phyloP scores from a whole-genome alignment of 768 basidiomycete species.

The Royoungia palumana region DNA sequence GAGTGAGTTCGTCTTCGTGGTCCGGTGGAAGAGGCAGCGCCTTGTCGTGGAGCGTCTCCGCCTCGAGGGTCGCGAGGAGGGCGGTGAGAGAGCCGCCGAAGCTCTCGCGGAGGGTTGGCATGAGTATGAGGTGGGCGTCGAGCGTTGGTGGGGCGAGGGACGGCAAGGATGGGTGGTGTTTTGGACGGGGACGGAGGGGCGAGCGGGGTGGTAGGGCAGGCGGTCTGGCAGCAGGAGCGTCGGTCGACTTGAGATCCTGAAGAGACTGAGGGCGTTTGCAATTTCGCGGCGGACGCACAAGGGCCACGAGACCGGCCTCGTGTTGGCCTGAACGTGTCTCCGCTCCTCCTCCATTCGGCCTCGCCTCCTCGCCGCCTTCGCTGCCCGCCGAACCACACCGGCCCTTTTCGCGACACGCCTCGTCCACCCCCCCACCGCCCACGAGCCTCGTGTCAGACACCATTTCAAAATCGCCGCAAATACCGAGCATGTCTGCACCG shows the following conservation, averaged over 20 bases:
- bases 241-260: slow-evolving; percentile 22
- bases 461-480: slow-evolving; percentile 23
- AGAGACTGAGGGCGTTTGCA: slow-evolving; percentile 34
- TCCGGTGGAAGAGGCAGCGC: slow-evolving; percentile 29
- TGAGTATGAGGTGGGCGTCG: slow-evolving; percentile 19
- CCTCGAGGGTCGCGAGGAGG: slow-evolving; percentile 30
- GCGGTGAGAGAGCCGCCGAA: slow-evolving; percentile 32
- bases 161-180: not conserved
- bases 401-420: slow-evolving; percentile 19
- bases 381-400: slow-evolving; percentile 14
- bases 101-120: slow-evolving; percentile 30
- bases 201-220: slow-evolving; percentile 31
- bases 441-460: slow-evolving; percentile 24
- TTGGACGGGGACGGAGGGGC: slow-evolving; percentile 31
- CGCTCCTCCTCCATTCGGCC: slow-evolving; percentile 18
- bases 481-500: slow-evolving; percentile 8
- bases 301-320: slow-evolving; percentile 39
- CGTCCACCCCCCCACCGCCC: slow-evolving; percentile 21
- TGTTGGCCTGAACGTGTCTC: slow-evolving; percentile 24
- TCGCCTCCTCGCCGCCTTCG: not conserved
- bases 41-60: slow-evolving; percentile 30
- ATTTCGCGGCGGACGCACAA: slow-evolving; percentile 33
- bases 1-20: slow-evolving; percentile 20
- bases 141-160: slow-evolving; percentile 7
- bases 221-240: slow-evolving; percentile 2